These are phyloP conservation scores for Lepidium campestre DNA, from an alignment of 441 rosid genomes.

Conservation along the genomic window DNA sequence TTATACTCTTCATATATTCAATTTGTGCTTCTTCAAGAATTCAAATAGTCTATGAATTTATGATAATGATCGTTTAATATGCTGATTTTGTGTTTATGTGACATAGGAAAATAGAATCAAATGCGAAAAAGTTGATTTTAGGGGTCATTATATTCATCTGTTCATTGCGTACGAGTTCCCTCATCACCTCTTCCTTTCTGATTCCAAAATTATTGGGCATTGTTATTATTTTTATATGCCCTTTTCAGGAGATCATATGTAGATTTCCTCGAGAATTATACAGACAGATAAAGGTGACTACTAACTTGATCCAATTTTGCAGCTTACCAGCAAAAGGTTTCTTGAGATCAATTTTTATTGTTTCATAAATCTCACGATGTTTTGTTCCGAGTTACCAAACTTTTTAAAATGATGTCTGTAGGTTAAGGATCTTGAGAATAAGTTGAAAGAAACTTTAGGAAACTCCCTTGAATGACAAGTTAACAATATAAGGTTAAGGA, in stretches of 20 bases:
- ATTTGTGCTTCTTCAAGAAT: too few relatives aligned
- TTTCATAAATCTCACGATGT: background rate
- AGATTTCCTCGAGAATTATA: constrained; percentile 63
- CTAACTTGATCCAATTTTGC: too few relatives aligned
- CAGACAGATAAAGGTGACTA: too few relatives aligned
- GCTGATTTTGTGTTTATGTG: background rate
- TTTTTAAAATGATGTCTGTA: constrained; percentile 23
- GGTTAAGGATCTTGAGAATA: constrained; percentile 71
- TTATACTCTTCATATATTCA: too few relatives aligned
- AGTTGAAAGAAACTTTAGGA: constrained; percentile 58
- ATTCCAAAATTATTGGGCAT: background rate
- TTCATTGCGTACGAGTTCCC: constrained; percentile 67
- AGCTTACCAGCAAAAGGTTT: constrained; percentile 53
- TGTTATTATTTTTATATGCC: constrained; percentile 14
- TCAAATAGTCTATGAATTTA: too few relatives aligned
- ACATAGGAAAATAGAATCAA: constrained; percentile 83
- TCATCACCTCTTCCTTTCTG: background rate
- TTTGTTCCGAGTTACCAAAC: background rate
- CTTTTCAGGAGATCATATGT: constrained; percentile 78
- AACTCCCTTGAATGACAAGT: constrained; percentile 39
- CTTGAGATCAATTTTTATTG: background rate
- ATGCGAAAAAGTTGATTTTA: constrained; percentile 64
- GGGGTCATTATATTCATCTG: constrained; percentile 73
- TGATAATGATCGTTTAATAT: background rate
- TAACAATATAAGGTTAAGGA: constrained; percentile 58